Evolutionary conservation across 345 rosid genomes (phyloP).

Genomic region (Citrus hindsii): DNA sequence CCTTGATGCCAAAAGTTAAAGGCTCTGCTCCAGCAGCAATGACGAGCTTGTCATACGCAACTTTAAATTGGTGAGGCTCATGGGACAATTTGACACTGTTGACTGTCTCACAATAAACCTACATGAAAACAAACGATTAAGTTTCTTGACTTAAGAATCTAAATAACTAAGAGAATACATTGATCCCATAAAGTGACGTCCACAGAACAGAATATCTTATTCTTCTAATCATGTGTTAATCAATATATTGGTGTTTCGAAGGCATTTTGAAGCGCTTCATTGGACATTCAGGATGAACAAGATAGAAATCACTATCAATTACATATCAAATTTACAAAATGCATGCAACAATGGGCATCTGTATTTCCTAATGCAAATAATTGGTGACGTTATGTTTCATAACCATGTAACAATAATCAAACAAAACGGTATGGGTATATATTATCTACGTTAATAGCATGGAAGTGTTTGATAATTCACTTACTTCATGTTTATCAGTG

Average conservation of each 20-base stretch:
- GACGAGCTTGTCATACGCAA: slow-evolving; percentile 86
- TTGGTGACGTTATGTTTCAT: not conserved
- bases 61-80: slow-evolving; percentile 75
- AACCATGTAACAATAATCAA: not conserved
- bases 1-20: slow-evolving; percentile 82
- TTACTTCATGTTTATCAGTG: slow-evolving; percentile 67
- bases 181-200: too few relatives aligned
- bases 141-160: not conserved
- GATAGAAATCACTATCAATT: not conserved
- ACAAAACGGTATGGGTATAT: not conserved
- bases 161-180: not conserved
- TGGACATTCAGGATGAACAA: not conserved
- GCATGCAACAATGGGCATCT: not conserved
- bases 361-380: not conserved
- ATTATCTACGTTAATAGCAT: not conserved
- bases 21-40: slow-evolving; percentile 94
- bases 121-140: not conserved
- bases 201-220: not conserved
- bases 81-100: slow-evolving; percentile 40
- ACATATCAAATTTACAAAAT: not conserved
- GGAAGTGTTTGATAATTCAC: not conserved
- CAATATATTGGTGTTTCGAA: not conserved
- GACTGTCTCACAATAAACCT: slow-evolving; percentile 86
- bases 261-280: not conserved
- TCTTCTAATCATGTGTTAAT: not conserved